Conservation (phyloP, 345 rosid genomes). For the Iberis pinnata region DNA sequence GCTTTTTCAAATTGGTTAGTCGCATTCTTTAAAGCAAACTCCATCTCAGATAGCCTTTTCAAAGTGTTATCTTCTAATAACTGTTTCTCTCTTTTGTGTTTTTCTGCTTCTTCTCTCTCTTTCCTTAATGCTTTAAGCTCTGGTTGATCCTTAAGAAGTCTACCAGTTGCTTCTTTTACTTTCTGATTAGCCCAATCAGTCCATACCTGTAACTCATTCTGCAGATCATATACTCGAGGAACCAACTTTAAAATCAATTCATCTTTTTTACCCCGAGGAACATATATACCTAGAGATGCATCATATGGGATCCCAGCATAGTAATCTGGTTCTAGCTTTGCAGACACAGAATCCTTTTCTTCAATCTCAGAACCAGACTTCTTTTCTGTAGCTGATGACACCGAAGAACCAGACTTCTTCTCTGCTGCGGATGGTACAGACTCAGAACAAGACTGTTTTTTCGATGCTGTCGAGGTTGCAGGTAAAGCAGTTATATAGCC, state of each 20-base stretch:
- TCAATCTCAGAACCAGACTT: slow-evolving; percentile 20
- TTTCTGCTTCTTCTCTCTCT: slow-evolving; percentile 75
- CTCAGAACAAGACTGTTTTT: slow-evolving; percentile 22
- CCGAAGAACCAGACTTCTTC: slow-evolving; percentile 21
- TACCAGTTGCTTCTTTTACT: slow-evolving; percentile 91
- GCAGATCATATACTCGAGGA: slow-evolving; percentile 28
- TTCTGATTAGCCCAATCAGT: slow-evolving; percentile 95
- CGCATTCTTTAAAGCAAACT: slow-evolving; percentile 64
- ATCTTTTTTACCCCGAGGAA: slow-evolving; percentile 33
- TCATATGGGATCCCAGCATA: slow-evolving; percentile 46
- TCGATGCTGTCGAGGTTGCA: slow-evolving; percentile 16
- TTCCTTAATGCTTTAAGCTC: slow-evolving; percentile 80
- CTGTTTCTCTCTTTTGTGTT: slow-evolving; percentile 70
- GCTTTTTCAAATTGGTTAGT: slow-evolving; percentile 78
- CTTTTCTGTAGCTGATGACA: slow-evolving; percentile 13
- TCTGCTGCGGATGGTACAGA: slow-evolving; percentile 15
- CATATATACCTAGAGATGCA: slow-evolving; percentile 33
- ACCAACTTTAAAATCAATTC: slow-evolving; percentile 28
- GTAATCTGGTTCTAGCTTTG: slow-evolving; percentile 31
- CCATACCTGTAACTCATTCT: slow-evolving; percentile 81
- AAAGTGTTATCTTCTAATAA: slow-evolving; percentile 67
- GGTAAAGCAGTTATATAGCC: slow-evolving; percentile 23
- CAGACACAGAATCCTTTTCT: slow-evolving; percentile 31
- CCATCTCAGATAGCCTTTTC: slow-evolving; percentile 88
- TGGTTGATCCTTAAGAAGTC: slow-evolving; percentile 65